phyloP scores from a whole-genome alignment of 1,284 basidiomycete species.

The Trichosporon sp. region DNA sequence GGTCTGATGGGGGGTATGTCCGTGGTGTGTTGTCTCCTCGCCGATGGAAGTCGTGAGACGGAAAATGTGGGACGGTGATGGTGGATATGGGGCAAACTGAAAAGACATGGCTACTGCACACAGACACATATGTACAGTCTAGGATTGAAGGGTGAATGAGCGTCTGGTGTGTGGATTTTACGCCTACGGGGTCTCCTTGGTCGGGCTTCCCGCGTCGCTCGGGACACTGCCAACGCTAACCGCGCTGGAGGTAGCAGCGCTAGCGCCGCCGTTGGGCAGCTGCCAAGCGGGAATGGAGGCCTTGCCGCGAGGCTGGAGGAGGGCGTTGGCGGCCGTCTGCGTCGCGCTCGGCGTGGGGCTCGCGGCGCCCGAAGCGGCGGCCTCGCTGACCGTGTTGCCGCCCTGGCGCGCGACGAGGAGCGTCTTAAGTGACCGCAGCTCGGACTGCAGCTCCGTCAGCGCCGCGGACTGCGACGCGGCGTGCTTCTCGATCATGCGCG shows the following conservation, averaged over 20 bases:
- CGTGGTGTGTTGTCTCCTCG: not conserved
- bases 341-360: slow-evolving; percentile 33
- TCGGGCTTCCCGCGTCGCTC: slow-evolving; percentile 27
- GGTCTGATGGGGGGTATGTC: slow-evolving; percentile 7
- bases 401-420: slow-evolving; percentile 76
- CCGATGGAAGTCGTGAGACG: no score
- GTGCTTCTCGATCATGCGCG: slow-evolving; percentile 94
- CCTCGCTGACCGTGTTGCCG: slow-evolving; percentile 35
- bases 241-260: slow-evolving; percentile 6
- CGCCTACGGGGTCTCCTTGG: slow-evolving; percentile 27
- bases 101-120: not conserved
- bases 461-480: slow-evolving; percentile 74
- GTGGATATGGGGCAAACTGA: not conserved
- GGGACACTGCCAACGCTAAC: slow-evolving; percentile 25
- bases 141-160: not conserved
- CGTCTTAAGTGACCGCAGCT: slow-evolving; percentile 92
- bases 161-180: not conserved
- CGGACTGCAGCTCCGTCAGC: slow-evolving; percentile 73
- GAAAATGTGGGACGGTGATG: no score
- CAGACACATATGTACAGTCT: not conserved
- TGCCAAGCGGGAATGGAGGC: slow-evolving; percentile 83
- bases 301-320: slow-evolving; percentile 60
- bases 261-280: slow-evolving; percentile 57
- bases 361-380: slow-evolving; percentile 58
- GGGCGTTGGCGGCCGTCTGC: slow-evolving; percentile 48